Evolutionary conservation across 495 filamentous ascomycete species (phyloP), one percentile per base, ranked within the genome.

Genomic region (Lophiotrema nucula): DNA sequence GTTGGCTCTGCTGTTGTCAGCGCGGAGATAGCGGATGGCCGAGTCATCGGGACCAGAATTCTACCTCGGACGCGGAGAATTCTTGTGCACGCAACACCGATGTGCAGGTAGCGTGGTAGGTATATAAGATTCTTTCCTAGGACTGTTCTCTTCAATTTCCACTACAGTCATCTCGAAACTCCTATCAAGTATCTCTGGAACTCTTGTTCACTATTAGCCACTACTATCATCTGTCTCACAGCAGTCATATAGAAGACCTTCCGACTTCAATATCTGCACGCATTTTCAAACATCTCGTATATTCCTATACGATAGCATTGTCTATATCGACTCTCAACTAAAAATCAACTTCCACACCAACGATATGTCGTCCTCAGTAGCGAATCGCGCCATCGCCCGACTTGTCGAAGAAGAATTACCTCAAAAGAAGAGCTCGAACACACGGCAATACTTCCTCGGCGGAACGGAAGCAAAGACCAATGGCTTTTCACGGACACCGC

Each of bases 401-500:
- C 47, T 31, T 38, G 12, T 13, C 47, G 5, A 27, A 35, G 31
- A 8, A 4, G 16, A 18, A n/a, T 11, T 5, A 33, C 16, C 47
- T 33, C 26, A 3, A 27, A 42, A 12, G 10, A 11, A 11, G 22
- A 18, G 10, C 13, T 1, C 26, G 2, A 35, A 27, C 4, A 43
- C 53, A 16, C n/a, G 8, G 8, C 53, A 43, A 4, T 47, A 47
- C n/a, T 56, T 56, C 53, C 47, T 56, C 43, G 42, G 46, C 25
- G 53, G 24, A 18, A 24, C 42, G 4, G 53, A 47, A 47, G 3
- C 2, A 5, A 21, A 3, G n/a, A 1, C 47, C 4, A n/a, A 12
- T 19, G 18, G 24, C n/a, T 18, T 13, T 18, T 4, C 26, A 19
- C 26, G 47, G 5, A 11, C 47, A 16, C 47, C 47, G 2, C 28